phyloP scores from a whole-genome alignment of 176 grass and related monocot genomes.

The Eleusine indica region DNA sequence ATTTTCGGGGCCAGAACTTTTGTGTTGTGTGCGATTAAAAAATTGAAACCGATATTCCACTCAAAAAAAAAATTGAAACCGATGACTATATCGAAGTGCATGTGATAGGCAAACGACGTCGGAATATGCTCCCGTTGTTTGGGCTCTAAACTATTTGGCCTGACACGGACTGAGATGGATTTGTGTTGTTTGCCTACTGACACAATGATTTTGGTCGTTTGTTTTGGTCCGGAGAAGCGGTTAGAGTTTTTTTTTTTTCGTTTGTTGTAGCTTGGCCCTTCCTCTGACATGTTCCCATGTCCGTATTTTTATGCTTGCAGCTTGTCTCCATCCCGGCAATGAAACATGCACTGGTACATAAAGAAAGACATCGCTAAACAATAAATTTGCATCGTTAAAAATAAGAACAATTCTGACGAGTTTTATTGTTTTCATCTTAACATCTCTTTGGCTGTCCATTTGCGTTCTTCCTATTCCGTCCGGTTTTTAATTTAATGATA shows the following conservation, averaged over 20 bases:
- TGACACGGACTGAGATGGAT: not conserved
- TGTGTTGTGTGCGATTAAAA: not conserved
- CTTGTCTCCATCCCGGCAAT: not conserved
- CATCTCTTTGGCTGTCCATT: too few relatives aligned
- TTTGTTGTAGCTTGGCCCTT: not conserved
- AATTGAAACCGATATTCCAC: not conserved
- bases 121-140: not conserved
- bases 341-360: not conserved
- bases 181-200: not conserved
- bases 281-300: not conserved
- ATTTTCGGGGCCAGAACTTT: not conserved
- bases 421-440: too few relatives aligned
- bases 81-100: not conserved
- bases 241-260: not conserved
- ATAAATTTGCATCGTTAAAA: not conserved
- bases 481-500: too few relatives aligned
- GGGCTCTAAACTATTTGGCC: not conserved
- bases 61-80: not conserved
- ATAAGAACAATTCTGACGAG: not conserved
- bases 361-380: not conserved
- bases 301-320: not conserved
- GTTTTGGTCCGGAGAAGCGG: not conserved
- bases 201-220: not conserved
- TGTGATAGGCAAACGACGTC: not conserved
- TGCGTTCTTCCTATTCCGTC: too few relatives aligned